These are phyloP conservation scores for Tulasnella sp. DNA, from an alignment of 768 basidiomycete species.

Conservation along the genomic window DNA sequence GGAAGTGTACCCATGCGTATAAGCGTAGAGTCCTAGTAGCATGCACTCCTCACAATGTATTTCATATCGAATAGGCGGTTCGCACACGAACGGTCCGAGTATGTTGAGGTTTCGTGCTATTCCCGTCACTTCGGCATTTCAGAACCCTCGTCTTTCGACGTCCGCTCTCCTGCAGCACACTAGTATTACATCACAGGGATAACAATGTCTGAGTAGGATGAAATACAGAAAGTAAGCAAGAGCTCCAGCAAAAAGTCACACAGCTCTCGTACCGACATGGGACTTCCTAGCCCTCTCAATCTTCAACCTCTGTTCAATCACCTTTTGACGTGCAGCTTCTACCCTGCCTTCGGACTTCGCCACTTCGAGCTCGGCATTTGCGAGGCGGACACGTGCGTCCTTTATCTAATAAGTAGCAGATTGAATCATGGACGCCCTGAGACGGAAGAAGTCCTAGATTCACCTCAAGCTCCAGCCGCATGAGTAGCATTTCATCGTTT, in stretches of 20 bases:
- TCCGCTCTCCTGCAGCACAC: too few species aligned
- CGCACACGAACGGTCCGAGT: too few species aligned
- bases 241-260: neutral
- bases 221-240: neutral
- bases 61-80: too few species aligned
- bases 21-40: too few species aligned
- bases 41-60: too few species aligned
- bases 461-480: neutral
- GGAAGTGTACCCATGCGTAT: too few species aligned
- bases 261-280: neutral
- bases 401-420: neutral
- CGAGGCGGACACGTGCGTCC: neutral
- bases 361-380: neutral
- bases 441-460: neutral
- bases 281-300: neutral
- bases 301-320: neutral
- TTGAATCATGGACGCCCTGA: neutral
- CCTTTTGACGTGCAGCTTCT: neutral
- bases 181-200: too few species aligned
- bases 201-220: too few species aligned
- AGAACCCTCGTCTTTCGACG: too few species aligned
- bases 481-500: neutral
- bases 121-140: too few species aligned
- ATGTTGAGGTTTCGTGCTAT: too few species aligned
- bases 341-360: neutral